A percentile compares a stretch with the other conserved stretches of the same genome.
These are phyloP conservation scores for Sclerotinia glacialis DNA, from an alignment of 2,329 filamentous ascomycete genomes.

Conservation along the genomic window DNA sequence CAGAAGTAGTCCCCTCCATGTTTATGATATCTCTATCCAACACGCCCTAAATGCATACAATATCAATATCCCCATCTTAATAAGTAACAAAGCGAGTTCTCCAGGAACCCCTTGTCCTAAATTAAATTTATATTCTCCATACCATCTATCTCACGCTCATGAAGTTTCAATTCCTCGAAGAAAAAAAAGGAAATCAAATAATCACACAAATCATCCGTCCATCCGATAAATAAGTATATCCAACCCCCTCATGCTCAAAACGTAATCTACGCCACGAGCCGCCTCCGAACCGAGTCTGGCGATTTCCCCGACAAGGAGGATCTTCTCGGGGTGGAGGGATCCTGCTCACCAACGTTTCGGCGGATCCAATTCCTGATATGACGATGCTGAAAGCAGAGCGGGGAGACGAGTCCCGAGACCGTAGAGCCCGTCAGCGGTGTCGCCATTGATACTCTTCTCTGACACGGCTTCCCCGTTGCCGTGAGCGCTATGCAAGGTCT, in stretches of 20 bases:
- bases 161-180: no score
- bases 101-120: no score
- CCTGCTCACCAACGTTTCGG: no score
- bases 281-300: no score
- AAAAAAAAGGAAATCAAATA: background rate
- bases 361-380: background rate
- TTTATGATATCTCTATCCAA: background rate
- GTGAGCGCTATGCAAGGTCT: background rate
- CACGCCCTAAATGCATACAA: background rate
- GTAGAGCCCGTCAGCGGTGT: background rate
- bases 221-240: no score
- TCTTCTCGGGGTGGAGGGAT: background rate
- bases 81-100: no score
- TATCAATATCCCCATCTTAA: no score
- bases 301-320: background rate
- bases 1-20: no score
- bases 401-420: background rate
- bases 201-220: background rate
- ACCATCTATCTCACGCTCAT: no score
- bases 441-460: slow-evolving; percentile 2
- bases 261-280: background rate
- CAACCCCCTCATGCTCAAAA: no score
- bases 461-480: background rate
- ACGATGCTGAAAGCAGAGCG: slow-evolving; percentile 15
- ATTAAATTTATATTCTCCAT: background rate